Evolutionary conservation across 1,284 basidiomycete species (phyloP), one percentile per base, ranked within the genome.

Genomic region (Pyrrhoderma lamaoense): DNA sequence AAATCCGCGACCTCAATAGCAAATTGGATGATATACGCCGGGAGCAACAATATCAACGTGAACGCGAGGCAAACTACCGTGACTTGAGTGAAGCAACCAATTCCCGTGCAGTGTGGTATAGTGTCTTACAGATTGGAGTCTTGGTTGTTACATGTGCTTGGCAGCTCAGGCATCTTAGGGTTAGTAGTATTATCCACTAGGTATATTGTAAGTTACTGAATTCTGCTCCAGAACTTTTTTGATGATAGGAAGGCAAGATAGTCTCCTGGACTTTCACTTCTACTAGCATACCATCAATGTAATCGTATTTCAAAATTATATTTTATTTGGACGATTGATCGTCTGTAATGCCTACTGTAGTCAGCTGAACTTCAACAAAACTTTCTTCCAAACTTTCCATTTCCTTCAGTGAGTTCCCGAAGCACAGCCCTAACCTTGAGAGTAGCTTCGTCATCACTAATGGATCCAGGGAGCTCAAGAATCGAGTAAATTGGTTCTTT

Each of bases 11-110:
- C 59, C 74, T 99, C 52, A 99, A 98, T 69, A 77, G 82, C 59
- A 94, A 93, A 67, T 74, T 99, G 49, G 85, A 90, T 64, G 93
- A 97, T 63, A 88, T 99, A 58, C 76, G 92, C 51, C 77, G 92
- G 40, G 96, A 99, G 69, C 96, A 99, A 71, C 92, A 96, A 66
- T 99, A 96, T 65, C 94, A 99, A 73, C 78, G 96, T 42, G 95
- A 99, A 67, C 75, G 92, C 53, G 96, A 99, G 69, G 77, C 87
- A n/a, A 83, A 86, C 58, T 99, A 91, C 66, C 76, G 96, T 39
- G 74, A 95, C 67, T 68, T 97, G 55, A 92, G 88, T 60, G 96
- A 99, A 69, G 64, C 70, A 25, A 94, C 91, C 31, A 99, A 99
- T 68, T 69, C 84, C 23, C 74, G 85, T 56, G 93, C 95, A 0